Base-by-base conservation (phyloP, 768 basidiomycete species). In the Lentinula detonsa region DNA sequence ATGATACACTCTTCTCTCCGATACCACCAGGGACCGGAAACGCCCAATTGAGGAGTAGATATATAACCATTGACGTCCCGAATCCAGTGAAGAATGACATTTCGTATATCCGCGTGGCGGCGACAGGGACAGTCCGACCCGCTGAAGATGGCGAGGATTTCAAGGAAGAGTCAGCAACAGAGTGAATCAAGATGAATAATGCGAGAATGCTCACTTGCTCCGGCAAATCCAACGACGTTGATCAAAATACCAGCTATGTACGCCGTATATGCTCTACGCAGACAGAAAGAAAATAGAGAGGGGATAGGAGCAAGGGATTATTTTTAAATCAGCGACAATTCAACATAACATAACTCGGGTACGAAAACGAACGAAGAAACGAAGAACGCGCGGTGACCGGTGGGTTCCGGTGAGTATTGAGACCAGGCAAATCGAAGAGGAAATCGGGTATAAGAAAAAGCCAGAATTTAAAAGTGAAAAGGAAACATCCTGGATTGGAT, bases 51-150 rank as follows among this genome's bases (percentile, higher is more conserved):
- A 87, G 77, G 45, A 72, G 33, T 67, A 75, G 81, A 72, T 93
- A 94, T 48, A 88, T 68, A 61, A 88, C 53, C 8, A 82, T 76
- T 1, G 90, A 88, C 46, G 86, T 80, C 34, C 83, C 84, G 65
- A 91, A 88, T 33, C 91, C 91, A n/a, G 88, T 88, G 74, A 93
- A 89, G 80, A 92, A 94, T 11, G 88, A 85, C 76, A 92, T 80
- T 57, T 86, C 75, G 71, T 88, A 91, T 64, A 90, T 81, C 58
- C 83, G 79, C n/a, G 84, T 89, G 1, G 90, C 90, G 4, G 81
- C 83, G 28, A 87, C 67, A 5, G 88, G 85, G 1, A 92, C 90
- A 0, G 68, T 71, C 42, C 76, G 77, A 7, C 88, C 88, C 34
- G 84, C 83, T 82, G 58, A 54, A 57, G 34, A 58, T 43, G 13